These are phyloP conservation scores for Pharnaceum exiguum DNA, from an alignment of 148 eudicot genomes.

Conservation along the genomic window DNA sequence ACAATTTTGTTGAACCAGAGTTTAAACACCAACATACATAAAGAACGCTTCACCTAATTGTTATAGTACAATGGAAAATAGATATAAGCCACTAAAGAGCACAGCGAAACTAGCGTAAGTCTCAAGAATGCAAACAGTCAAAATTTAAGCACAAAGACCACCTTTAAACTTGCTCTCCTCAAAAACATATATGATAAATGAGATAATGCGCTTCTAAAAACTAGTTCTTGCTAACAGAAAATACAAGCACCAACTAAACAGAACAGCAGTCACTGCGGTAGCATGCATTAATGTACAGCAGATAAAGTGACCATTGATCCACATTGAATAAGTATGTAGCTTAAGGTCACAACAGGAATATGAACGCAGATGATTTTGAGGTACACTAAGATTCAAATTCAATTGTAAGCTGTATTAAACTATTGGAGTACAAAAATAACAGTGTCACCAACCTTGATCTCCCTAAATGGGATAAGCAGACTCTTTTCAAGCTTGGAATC, in stretches of 20 bases:
- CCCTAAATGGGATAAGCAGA: constrained; percentile 91
- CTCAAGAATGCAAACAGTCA: no score
- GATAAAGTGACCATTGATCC: background rate
- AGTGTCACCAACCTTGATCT: constrained; percentile 67
- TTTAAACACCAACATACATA: background rate
- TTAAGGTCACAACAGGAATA: background rate
- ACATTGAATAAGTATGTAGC: background rate
- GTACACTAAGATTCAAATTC: background rate
- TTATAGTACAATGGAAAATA: no score
- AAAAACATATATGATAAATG: no score
- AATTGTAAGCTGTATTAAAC: background rate
- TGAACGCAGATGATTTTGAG: background rate
- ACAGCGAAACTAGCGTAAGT: no score
- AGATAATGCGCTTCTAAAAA: no score
- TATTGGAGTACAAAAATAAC: background rate
- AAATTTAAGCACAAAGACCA: no score
- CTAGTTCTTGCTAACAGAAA: background rate
- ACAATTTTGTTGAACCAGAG: constrained; percentile 19
- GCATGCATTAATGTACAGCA: background rate
- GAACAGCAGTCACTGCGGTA: background rate
- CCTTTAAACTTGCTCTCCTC: no score
- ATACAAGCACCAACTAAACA: background rate
- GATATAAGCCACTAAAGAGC: no score
- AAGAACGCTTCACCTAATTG: no score
- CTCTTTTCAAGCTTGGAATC: constrained; percentile 89